These are phyloP conservation scores for Mixia osmundae DNA, from an alignment of 1,284 basidiomycete genomes.

Conservation along the genomic window DNA sequence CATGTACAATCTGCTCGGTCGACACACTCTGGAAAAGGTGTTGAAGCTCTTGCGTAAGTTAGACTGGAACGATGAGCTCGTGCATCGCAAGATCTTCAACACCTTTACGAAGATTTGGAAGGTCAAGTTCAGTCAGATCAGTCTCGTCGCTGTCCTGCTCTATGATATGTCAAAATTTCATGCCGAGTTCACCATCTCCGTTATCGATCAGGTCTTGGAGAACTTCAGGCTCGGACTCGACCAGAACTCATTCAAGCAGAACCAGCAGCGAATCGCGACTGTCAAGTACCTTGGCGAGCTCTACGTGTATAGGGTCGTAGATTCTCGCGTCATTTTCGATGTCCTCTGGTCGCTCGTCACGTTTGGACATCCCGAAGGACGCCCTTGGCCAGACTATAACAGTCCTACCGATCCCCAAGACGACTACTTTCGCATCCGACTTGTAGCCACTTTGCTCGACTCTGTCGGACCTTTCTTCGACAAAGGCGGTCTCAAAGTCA, in stretches of 20 bases:
- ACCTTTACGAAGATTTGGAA: conserved; percentile 94
- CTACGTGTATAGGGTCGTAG: conserved; percentile 87
- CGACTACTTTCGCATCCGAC: conserved; percentile 82
- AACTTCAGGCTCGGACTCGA: conserved; percentile 76
- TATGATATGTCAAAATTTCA: conserved; percentile 85
- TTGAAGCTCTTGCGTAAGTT: conserved; percentile 76
- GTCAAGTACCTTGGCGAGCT: conserved; percentile 89
- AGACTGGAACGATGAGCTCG: conserved; percentile 60
- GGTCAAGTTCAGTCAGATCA: conserved; percentile 71
- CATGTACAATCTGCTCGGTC: conserved; percentile 68
- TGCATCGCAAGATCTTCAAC: conserved; percentile 29
- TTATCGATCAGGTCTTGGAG: conserved; percentile 86
- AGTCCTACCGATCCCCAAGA: conserved; percentile 69
- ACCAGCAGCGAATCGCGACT: conserved; percentile 73
- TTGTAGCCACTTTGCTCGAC: conserved; percentile 78
- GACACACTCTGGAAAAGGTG: conserved; percentile 80
- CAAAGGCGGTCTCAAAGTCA: conserved; percentile 65
- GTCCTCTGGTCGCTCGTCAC: conserved; percentile 85
- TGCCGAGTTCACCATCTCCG: conserved; percentile 58
- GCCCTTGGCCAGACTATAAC: conserved; percentile 56
- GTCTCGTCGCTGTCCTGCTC: conserved; percentile 75
- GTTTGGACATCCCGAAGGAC: conserved; percentile 78
- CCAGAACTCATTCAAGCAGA: conserved; percentile 81
- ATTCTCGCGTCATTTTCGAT: conserved; percentile 74
- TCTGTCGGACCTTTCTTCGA: conserved; percentile 98